Evolutionary conservation across 2,329 filamentous ascomycete genomes (phyloP).

Genomic region (Aspergillus vadensis): DNA sequence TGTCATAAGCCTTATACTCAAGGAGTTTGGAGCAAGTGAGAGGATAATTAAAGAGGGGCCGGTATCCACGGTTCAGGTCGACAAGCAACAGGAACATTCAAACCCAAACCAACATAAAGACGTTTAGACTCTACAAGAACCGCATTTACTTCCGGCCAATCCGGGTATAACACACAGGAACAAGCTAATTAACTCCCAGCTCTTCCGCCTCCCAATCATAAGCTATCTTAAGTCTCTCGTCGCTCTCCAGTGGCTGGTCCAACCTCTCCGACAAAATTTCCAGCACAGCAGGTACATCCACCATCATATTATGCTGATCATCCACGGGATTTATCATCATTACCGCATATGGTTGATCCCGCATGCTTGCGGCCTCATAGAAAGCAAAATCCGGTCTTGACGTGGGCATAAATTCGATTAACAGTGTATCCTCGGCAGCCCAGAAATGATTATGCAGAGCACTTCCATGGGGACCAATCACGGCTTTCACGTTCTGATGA

Average conservation of each 20-base stretch:
- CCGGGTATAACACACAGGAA: neutral
- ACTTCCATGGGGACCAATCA: neutral
- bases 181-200: neutral
- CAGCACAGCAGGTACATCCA: neutral
- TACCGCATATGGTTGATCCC: neutral
- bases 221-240: neutral
- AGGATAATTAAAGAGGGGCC: too few species aligned
- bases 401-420: neutral
- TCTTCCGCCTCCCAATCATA: neutral
- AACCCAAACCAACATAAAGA: too few species aligned
- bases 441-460: neutral
- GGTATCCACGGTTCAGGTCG: too few species aligned
- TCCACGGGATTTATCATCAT: neutral
- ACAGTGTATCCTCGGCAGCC: neutral
- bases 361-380: neutral
- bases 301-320: neutral
- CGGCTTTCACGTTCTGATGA: neutral
- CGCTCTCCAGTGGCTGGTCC: neutral
- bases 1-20: too few species aligned
- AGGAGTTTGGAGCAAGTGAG: too few species aligned
- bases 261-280: neutral
- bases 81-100: too few species aligned
- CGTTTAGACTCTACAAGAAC: too few species aligned
- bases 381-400: neutral
- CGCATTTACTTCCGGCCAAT: too few species aligned